Percentiles rank a stretch among this genome's conserved stretches.
These are phyloP conservation scores for Onygena corvina DNA, from an alignment of 2,329 filamentous ascomycete species.

Conservation along the genomic window DNA sequence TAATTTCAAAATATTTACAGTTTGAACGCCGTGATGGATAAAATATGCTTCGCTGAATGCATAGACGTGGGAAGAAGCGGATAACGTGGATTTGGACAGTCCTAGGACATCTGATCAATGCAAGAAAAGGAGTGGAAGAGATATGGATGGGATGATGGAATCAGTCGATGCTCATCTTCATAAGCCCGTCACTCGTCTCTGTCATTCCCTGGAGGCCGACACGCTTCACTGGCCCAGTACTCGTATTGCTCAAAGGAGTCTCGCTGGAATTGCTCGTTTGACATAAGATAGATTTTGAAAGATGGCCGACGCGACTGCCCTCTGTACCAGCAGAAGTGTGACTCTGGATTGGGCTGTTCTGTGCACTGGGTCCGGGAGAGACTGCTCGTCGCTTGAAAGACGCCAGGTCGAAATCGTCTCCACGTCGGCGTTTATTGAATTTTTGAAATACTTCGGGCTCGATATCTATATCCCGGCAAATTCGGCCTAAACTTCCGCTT, in stretches of 20 bases:
- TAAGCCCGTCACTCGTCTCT: slow-evolving; percentile 87
- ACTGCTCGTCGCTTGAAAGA: slow-evolving; percentile 87
- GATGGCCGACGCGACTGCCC: slow-evolving; percentile 2
- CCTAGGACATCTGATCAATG: no score
- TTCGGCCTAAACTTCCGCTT: slow-evolving; percentile 19
- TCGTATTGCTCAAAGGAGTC: slow-evolving; percentile 27
- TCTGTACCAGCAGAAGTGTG: slow-evolving; percentile 31
- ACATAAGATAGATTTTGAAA: slow-evolving; percentile 23
- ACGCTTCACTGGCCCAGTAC: slow-evolving; percentile 44
- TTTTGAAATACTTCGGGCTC: neutral
- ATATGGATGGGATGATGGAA: neutral
- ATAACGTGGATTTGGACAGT: no score
- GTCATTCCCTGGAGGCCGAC: slow-evolving; percentile 85
- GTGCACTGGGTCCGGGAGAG: slow-evolving; percentile 77
- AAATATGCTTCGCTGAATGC: no score
- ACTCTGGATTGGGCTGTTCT: slow-evolving; percentile 56
- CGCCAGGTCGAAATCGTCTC: slow-evolving; percentile 78
- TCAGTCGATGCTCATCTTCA: slow-evolving; percentile 94
- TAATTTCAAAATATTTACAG: no score
- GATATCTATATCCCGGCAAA: slow-evolving; percentile 6
- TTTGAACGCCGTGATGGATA: no score
- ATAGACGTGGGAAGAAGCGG: no score
- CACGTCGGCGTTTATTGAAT: slow-evolving; percentile 54
- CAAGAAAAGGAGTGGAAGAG: neutral
- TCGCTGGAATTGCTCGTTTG: slow-evolving; percentile 21